phyloP scores from a whole-genome alignment of 495 filamentous ascomycete species.

The Choiromyces venosus region DNA sequence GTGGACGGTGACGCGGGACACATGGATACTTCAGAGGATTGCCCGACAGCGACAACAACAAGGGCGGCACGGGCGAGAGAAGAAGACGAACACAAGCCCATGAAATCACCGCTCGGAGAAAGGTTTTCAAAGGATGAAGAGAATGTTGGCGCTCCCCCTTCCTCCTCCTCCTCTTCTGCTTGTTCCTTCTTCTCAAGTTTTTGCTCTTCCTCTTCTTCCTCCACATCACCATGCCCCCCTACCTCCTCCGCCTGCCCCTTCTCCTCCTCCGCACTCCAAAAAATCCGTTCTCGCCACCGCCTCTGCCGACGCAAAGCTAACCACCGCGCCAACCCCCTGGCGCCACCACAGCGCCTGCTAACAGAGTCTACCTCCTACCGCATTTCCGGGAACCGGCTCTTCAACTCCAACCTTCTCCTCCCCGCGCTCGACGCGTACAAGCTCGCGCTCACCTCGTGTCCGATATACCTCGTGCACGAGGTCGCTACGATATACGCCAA shows the following conservation, averaged over 20 bases:
- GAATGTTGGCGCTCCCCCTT: conserved; percentile 50
- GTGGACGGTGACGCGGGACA: not conserved
- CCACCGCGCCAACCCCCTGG: conserved; percentile 13
- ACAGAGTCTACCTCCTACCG: conserved; percentile 70
- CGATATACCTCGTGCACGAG: conserved; percentile 85
- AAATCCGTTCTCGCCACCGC: not conserved
- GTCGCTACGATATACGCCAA: conserved; percentile 82
- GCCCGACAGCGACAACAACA: not conserved
- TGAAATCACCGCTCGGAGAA: conserved; percentile 17
- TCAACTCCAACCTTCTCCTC: conserved; percentile 64
- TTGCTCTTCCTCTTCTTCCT: not conserved
- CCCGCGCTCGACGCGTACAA: conserved; percentile 88
- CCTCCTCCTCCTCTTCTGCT: conserved; percentile 8
- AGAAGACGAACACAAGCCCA: not conserved
- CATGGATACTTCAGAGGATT: conserved; percentile 1
- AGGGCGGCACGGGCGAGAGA: not conserved
- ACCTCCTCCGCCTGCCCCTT: not conserved
- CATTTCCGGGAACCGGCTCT: conserved; percentile 69
- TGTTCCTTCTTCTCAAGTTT: conserved; percentile 11
- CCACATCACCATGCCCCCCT: not conserved
- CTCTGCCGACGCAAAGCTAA: conserved; percentile 11
- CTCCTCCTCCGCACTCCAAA: conserved; percentile 4
- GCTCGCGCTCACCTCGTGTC: conserved; percentile 72
- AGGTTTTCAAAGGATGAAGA: conserved; percentile 72
- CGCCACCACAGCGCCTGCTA: conserved; percentile 55